phyloP scores from a whole-genome alignment of 2,329 filamentous ascomycete genomes.

The Cladobotryum protrusum region DNA sequence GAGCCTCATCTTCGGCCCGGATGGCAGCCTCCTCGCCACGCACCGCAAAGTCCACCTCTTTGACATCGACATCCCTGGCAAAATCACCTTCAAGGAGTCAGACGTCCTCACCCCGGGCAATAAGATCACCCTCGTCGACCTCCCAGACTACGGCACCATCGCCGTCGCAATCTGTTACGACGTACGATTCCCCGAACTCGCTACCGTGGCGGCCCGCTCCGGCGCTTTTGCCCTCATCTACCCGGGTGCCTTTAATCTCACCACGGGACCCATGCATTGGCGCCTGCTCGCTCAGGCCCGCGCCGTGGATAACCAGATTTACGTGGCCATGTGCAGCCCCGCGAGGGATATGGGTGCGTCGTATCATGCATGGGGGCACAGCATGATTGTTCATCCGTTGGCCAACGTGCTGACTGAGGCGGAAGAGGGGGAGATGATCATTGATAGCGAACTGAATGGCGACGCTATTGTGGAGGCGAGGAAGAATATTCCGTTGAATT shows the following conservation, averaged over 20 bases:
- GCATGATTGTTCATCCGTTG: conserved; percentile 80
- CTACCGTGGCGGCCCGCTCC: conserved; percentile 77
- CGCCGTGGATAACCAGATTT: conserved; percentile 90
- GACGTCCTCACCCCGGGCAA: conserved; percentile 83
- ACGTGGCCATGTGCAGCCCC: conserved; percentile 87
- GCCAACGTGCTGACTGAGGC: conserved; percentile 75
- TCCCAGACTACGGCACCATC: conserved; percentile 83
- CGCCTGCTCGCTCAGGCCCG: conserved; percentile 72
- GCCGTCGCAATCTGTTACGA: conserved; percentile 96
- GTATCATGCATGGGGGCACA: conserved; percentile 92
- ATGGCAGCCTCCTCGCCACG: conserved; percentile 72
- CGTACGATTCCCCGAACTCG: conserved; percentile 90
- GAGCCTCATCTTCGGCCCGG: conserved; percentile 71
- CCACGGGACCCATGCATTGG: conserved; percentile 92
- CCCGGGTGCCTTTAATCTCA: conserved; percentile 94
- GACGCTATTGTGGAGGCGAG: conserved; percentile 67
- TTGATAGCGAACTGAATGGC: conserved; percentile 64
- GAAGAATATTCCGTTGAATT: conserved; percentile 75
- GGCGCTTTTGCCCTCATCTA: conserved; percentile 87
- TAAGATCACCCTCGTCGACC: conserved; percentile 75
- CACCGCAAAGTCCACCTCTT: conserved; percentile 96
- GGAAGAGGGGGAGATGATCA: conserved; percentile 68
- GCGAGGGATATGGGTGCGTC: conserved; percentile 69
- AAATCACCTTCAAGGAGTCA: conserved; percentile 85
- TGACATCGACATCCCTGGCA: conserved; percentile 94